Evolutionary conservation across 352 stramenopile genomes (phyloP).

Genomic region (Phytophthora lateralis): DNA sequence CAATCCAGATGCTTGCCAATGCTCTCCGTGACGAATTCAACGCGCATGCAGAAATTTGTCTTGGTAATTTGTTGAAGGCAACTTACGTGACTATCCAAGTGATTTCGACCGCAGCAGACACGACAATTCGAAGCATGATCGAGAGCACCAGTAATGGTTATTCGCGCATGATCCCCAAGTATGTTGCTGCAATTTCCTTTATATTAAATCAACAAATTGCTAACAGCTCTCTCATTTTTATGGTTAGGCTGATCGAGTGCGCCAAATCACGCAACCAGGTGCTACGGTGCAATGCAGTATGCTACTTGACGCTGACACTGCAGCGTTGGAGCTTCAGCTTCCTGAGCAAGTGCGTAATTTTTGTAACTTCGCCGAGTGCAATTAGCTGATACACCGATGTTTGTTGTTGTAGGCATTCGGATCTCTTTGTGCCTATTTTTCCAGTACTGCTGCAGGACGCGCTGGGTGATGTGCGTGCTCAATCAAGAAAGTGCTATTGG

Average conservation of each 20-base stretch:
- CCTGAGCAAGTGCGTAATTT: slow-evolving; percentile 68
- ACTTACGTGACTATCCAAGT: slow-evolving; percentile 90
- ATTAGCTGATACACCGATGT: slow-evolving; percentile 5
- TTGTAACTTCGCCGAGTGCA: neutral
- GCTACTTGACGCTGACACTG: slow-evolving; percentile 78
- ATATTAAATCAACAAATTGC: neutral
- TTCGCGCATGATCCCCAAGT: slow-evolving; percentile 75
- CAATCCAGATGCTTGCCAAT: slow-evolving; percentile 68
- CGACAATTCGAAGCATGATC: slow-evolving; percentile 77
- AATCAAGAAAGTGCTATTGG: slow-evolving; percentile 85
- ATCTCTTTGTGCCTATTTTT: slow-evolving; percentile 64
- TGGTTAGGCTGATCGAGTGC: slow-evolving; percentile 72
- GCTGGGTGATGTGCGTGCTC: slow-evolving; percentile 71
- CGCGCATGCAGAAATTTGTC: slow-evolving; percentile 70
- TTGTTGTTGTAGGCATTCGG: slow-evolving; percentile 47
- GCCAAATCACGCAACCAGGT: slow-evolving; percentile 78
- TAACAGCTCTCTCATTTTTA: slow-evolving; percentile 7
- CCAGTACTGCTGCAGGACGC: slow-evolving; percentile 71
- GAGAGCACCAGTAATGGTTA: slow-evolving; percentile 79
- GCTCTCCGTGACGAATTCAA: slow-evolving; percentile 79
- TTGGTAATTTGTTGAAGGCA: slow-evolving; percentile 75
- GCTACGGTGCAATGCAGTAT: slow-evolving; percentile 69
- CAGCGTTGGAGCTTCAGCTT: slow-evolving; percentile 66
- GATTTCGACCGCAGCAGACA: slow-evolving; percentile 77
- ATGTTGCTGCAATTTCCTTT: slow-evolving; percentile 15